A percentile compares a stretch with the other conserved stretches of the same genome.
Conservation (phyloP, 202 grass and related monocot genomes). For the Schoenoplectus triqueter region DNA sequence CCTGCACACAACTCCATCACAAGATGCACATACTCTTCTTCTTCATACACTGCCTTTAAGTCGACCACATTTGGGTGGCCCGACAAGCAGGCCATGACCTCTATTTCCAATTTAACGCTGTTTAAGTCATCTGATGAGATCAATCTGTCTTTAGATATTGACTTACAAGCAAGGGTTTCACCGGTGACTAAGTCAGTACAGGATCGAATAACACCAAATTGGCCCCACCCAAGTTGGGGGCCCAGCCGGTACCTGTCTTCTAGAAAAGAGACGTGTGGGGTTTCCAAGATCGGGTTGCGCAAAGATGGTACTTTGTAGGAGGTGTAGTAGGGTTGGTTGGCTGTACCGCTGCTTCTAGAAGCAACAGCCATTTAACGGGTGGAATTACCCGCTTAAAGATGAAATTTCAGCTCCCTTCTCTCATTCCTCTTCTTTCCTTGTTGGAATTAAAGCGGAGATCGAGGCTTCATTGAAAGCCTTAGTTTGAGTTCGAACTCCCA, state of each 20-base stretch:
- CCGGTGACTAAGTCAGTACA: slow-evolving; percentile 85
- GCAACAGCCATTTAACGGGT: slow-evolving; percentile 39
- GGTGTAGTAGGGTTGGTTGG: slow-evolving; percentile 46
- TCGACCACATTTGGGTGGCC: slow-evolving; percentile 89
- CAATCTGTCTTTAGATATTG: slow-evolving; percentile 88
- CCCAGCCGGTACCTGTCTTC: slow-evolving; percentile 75
- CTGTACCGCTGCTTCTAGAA: slow-evolving; percentile 27
- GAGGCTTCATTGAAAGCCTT: not conserved
- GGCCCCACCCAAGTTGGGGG: slow-evolving; percentile 81
- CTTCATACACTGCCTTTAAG: slow-evolving; percentile 92
- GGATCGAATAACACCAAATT: slow-evolving; percentile 90
- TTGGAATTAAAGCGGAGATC: not conserved
- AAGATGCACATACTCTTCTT: slow-evolving; percentile 79
- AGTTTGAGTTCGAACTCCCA: slow-evolving; percentile 20
- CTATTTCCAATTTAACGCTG: slow-evolving; percentile 86
- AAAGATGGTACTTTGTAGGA: slow-evolving; percentile 76
- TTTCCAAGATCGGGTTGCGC: slow-evolving; percentile 66
- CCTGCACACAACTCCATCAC: slow-evolving; percentile 96
- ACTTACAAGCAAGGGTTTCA: slow-evolving; percentile 84
- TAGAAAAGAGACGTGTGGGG: slow-evolving; percentile 74
- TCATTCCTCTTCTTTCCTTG: slow-evolving; percentile 22
- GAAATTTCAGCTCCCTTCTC: slow-evolving; percentile 31
- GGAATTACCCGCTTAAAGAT: not conserved
- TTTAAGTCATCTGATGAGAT: slow-evolving; percentile 76
- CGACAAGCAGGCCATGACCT: slow-evolving; percentile 89